phyloP scores from a whole-genome alignment of 192 early-diverging fungal species.

The Allomyces javanicus region DNA sequence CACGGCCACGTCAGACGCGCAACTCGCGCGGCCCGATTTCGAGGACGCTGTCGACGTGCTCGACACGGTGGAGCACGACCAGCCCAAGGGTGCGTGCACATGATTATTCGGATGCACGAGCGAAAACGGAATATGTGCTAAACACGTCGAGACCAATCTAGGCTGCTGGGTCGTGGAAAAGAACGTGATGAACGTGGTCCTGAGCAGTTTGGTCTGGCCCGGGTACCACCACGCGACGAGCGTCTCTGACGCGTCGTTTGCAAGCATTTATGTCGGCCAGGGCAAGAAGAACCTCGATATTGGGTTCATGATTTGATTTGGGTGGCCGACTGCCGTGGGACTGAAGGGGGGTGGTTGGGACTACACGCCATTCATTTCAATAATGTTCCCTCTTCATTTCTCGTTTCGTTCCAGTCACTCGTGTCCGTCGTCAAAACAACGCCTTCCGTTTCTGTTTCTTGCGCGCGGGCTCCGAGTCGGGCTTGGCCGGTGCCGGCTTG shows the following conservation, averaged over 20 bases:
- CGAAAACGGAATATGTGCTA: neutral
- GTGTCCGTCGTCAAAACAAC: no score
- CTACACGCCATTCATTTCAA: no score
- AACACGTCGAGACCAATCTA: neutral
- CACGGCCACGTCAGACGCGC: neutral
- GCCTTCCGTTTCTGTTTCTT: no score
- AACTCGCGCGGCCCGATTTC: neutral
- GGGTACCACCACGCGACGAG: neutral
- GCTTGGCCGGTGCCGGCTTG: no score
- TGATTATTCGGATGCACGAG: no score
- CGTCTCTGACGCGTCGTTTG: neutral
- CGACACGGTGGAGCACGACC: neutral
- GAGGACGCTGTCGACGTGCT: neutral
- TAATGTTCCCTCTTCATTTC: no score
- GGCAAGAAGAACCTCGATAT: neutral
- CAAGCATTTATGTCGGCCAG: neutral
- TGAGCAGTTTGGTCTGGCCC: neutral
- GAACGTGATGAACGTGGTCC: neutral
- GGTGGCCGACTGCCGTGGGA: no score
- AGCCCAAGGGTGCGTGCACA: neutral
- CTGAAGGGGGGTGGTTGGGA: no score
- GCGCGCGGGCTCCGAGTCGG: no score
- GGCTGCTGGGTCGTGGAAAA: neutral
- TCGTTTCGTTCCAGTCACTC: no score
- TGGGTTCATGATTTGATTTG: neutral